Conservation (phyloP, 495 filamentous ascomycete genomes). For the Tuber magnatum region DNA sequence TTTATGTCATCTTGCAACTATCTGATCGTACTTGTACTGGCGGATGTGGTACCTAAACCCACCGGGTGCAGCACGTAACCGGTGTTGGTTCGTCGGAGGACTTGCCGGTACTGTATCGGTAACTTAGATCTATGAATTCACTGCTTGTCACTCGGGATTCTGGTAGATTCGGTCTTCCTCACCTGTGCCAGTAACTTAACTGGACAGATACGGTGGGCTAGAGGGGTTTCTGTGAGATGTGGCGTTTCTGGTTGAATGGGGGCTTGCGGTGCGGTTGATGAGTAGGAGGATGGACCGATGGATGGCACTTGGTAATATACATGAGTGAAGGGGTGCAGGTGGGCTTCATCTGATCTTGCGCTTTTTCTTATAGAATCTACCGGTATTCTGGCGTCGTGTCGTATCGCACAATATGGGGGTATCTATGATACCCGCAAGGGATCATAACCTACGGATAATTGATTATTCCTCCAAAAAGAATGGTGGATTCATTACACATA, state of each 20-base stretch:
- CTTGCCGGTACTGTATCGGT: not conserved
- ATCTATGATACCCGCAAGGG: not conserved
- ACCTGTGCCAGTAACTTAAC: not conserved
- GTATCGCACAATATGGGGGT: not conserved
- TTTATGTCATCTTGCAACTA: not conserved
- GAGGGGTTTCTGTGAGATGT: not conserved
- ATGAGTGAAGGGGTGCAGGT: not conserved
- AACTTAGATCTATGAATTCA: not conserved
- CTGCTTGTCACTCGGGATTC: not conserved
- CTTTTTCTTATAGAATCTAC: not conserved
- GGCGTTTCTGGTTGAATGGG: not conserved
- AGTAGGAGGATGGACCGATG: not conserved
- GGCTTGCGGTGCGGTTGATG: not conserved
- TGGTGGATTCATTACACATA: not conserved
- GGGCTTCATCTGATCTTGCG: not conserved
- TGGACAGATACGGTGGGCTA: not conserved
- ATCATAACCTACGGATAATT: not conserved
- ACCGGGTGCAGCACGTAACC: too few relatives aligned
- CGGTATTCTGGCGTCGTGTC: not conserved
- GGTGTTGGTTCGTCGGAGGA: too few relatives aligned
- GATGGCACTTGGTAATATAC: too few relatives aligned
- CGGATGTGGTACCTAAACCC: too few relatives aligned
- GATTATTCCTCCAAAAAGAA: not conserved
- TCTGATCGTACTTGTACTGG: too few relatives aligned
- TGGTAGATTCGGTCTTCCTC: not conserved